Percentiles rank a stretch among this genome's conserved stretches.
Evolutionary conservation across 176 grass and related monocot species (phyloP).

Genomic region (Ampelocalamus luodianensis): DNA sequence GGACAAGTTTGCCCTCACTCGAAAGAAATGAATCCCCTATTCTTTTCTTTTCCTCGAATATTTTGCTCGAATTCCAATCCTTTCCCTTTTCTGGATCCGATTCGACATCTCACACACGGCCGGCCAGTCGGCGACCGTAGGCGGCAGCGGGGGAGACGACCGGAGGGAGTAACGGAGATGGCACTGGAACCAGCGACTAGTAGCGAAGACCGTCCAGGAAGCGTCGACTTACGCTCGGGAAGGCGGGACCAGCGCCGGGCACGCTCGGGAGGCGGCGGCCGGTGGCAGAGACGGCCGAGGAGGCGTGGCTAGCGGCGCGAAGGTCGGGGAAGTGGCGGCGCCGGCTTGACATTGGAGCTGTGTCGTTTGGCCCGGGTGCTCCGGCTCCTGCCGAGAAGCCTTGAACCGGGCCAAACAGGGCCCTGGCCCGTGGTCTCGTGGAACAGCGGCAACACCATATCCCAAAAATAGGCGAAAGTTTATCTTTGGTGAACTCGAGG

Average conservation of each 20-base stretch:
- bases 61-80: neutral
- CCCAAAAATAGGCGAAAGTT: slow-evolving; percentile 28
- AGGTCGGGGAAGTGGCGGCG: neutral
- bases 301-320: neutral
- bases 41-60: neutral
- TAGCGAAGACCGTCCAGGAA: neutral
- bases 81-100: neutral
- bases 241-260: neutral
- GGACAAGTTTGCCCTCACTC: neutral
- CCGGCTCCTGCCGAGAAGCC: neutral
- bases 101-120: neutral
- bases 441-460: neutral
- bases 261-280: neutral
- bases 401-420: neutral
- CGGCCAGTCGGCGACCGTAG: neutral
- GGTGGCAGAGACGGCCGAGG: no score
- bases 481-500: slow-evolving; percentile 12
- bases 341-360: neutral
- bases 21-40: neutral
- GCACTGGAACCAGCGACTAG: neutral
- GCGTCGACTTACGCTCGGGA: neutral
- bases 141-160: neutral
- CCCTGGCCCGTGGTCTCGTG: neutral
- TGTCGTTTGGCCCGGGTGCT: neutral
- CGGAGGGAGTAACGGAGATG: neutral